Base-by-base conservation (phyloP, 495 filamentous ascomycete species). In the Hamigera avellanea region DNA sequence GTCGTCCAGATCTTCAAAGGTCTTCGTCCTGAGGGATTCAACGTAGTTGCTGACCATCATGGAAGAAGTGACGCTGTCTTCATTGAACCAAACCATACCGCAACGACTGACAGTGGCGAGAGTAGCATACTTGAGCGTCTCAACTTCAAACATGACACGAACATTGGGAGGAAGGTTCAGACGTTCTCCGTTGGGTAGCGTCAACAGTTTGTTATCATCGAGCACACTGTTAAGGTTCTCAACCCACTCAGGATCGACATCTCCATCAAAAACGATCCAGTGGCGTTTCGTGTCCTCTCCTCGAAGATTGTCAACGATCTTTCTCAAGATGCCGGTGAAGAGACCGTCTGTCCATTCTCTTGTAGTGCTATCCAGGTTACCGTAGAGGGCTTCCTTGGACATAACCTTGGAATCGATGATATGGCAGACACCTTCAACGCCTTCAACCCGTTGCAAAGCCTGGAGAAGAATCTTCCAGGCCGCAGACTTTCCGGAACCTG, bases 61-160 rank as follows among this genome's bases (percentile, higher is more conserved):
- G 44, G 70, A 73, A 6, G 85, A 73, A 14, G 84, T 88, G 27
- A 99, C 87, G 13, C 86, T 96, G 50, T 99, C 93, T 43, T 93
- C 88, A 52, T 88, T 96, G 62, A 95, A 96, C 91, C 91, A 99
- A 6, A 99, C 91, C 91, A 99, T 99, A 69, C 91, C 91, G 61
- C 91, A 99, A 62, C 91, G 86, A 80, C 80, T 86, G 48, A 99
- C 91, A 26, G 91, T 99, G 26, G 91, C 91, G 27, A 96, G 72
- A 0, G 91, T 99, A 26, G 91, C 91, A 55, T 99, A 99, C 50
- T 89, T 93, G 27, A 99, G 69, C n/a, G 78, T 96, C 63, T 96
- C 93, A 17, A 99, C 91, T 63, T 99, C 91, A 43, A 99, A 99
- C 85, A 99, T 93, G 57, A 99, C 93, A 39, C 91, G 85, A 15